Evolutionary conservation across 2,329 filamentous ascomycete species (phyloP).

Genomic region (Conoideocrella luteorostrata): DNA sequence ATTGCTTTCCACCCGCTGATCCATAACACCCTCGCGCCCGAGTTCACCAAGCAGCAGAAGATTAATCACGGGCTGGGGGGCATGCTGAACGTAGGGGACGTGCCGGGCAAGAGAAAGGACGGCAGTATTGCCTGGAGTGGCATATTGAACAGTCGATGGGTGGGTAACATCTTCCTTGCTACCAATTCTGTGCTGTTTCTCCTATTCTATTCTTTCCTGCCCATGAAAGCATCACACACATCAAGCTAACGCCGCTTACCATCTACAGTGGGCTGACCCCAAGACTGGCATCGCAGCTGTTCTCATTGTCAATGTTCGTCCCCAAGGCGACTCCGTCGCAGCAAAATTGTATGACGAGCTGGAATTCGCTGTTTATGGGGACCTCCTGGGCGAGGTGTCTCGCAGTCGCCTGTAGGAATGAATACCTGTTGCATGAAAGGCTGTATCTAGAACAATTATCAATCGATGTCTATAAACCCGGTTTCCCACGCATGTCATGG

Average conservation of each 20-base stretch:
- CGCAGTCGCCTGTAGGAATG: background rate
- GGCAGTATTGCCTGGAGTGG: slow-evolving; percentile 40
- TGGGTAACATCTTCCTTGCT: slow-evolving; percentile 18
- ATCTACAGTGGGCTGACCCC: slow-evolving; percentile 31
- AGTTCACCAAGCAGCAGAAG: slow-evolving; percentile 26
- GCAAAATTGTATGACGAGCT: slow-evolving; percentile 31
- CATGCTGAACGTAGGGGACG: slow-evolving; percentile 31
- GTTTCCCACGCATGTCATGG: no score
- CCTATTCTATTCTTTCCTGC: background rate
- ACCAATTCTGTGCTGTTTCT: background rate
- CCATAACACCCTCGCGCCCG: slow-evolving; percentile 26
- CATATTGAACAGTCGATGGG: slow-evolving; percentile 35
- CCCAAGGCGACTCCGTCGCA: slow-evolving; percentile 30
- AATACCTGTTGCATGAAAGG: no score
- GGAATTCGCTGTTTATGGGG: slow-evolving; percentile 31
- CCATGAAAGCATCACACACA: no score
- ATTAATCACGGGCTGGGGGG: slow-evolving; percentile 34
- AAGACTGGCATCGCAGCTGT: slow-evolving; percentile 33
- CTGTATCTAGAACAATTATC: background rate
- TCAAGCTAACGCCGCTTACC: no score
- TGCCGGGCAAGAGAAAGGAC: slow-evolving; percentile 31
- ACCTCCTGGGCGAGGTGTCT: background rate
- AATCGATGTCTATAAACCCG: background rate
- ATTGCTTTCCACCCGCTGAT: slow-evolving; percentile 13
- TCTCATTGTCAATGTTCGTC: slow-evolving; percentile 32